Base-by-base conservation (phyloP, 495 filamentous ascomycete species). In the Hypoxylon subgilvum region DNA sequence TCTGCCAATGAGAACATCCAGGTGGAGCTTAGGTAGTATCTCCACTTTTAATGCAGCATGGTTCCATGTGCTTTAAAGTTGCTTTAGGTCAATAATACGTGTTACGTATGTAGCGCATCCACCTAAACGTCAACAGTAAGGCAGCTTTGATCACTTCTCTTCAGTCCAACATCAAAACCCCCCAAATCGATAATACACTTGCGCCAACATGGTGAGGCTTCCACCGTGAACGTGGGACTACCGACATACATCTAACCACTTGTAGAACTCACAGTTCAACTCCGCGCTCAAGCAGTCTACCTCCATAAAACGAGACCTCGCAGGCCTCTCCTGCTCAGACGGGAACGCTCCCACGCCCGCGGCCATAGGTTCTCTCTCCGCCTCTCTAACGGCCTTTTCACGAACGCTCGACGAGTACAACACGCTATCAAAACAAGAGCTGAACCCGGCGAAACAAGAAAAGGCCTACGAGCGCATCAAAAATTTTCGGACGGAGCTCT, bases 391-490 rank as follows among this genome's bases (percentile, higher is more conserved):
- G 4, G 88, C 92, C 46, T 87, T 97, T 70, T 84, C 89, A 25
- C 88, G 93, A 43, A 97, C 94, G 0, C 80, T 99, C 42, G 94
- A 97, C 76, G 90, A 96, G 67, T 99, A 99, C 78, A 83, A 88
- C 39, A 79, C 82, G 17, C 84, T 95, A 28, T 88, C 92, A 1
- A 90, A 91, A 68, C 87, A 88, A 53, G 94, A 99, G 73, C 82
- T 94, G 41, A 89, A 92, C 50, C 82, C 86, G 0, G 82, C 86
- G 25, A 97, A 96, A 71, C 88, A 95, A 69, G 85, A 92, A 63
- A 97, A 99, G 69, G 95, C 94, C 2, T 78, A 84, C 52, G 90
- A 93, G 67, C 84, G 94, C 18, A 81, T 96, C 38, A 87, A 86
- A 74, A 91, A 85, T 64, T 99, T 99, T 73, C 87, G 90, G 46